Percentiles rank a stretch among this genome's conserved stretches.
These are phyloP conservation scores for Teratosphaeria nubilosa DNA, from an alignment of 2,329 filamentous ascomycete genomes.

Conservation along the genomic window DNA sequence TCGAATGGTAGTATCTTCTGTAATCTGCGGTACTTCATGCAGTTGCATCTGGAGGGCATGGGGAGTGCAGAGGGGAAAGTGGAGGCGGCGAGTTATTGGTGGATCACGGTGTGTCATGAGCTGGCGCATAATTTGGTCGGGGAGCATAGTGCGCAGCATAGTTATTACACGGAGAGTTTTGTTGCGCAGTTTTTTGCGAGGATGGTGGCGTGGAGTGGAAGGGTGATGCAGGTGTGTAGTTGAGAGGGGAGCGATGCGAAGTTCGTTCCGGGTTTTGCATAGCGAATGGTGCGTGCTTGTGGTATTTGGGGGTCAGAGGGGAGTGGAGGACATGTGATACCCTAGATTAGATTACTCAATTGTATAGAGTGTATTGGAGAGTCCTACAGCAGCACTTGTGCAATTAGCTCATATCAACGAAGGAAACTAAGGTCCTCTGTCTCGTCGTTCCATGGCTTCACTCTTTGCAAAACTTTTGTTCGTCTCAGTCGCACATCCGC, in stretches of 20 bases:
- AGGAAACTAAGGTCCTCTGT: too few relatives aligned
- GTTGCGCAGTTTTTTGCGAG: conserved; percentile 66
- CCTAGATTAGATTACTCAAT: too few relatives aligned
- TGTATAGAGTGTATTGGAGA: too few relatives aligned
- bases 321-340: too few relatives aligned
- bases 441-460: too few relatives aligned
- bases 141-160: conserved; percentile 68
- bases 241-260: neutral
- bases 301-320: neutral
- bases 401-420: too few relatives aligned
- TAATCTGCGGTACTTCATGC: conserved; percentile 78
- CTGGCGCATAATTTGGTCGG: conserved; percentile 84
- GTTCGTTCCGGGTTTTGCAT: neutral
- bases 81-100: conserved; percentile 79
- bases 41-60: conserved; percentile 55
- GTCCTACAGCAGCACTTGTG: too few relatives aligned
- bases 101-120: conserved; percentile 91
- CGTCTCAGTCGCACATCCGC: too few relatives aligned
- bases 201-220: conserved; percentile 36
- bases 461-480: too few relatives aligned
- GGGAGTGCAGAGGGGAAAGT: conserved; percentile 40
- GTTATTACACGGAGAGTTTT: conserved; percentile 76
- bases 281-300: neutral
- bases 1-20: conserved; percentile 79
- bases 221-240: neutral